Conservation (phyloP, 352 stramenopile species). For the Pythium coloratum region DNA sequence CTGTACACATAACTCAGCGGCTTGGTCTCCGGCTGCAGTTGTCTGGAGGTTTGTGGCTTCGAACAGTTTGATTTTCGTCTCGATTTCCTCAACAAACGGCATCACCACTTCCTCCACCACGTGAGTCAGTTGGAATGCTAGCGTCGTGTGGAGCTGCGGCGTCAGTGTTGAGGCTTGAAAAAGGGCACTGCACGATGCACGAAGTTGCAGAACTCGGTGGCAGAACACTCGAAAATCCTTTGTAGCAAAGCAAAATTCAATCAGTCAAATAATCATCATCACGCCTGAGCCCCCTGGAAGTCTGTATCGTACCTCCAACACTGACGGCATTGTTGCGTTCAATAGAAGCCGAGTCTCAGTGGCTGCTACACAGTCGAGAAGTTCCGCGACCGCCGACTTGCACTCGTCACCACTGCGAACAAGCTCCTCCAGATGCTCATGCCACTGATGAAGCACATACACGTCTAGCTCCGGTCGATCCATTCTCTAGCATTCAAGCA, state of each 20-base stretch:
- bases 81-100: background rate
- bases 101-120: background rate
- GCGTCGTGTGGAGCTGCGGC: background rate
- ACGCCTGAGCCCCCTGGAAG: background rate
- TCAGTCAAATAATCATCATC: background rate
- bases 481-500: background rate
- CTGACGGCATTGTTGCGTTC: background rate
- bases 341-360: background rate
- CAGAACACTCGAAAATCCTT: conserved; percentile 15
- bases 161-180: background rate
- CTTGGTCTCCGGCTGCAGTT: background rate
- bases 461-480: conserved; percentile 3
- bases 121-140: background rate
- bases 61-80: background rate
- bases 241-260: background rate
- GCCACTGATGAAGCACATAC: background rate
- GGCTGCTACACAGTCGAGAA: conserved; percentile 3
- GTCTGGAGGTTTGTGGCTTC: background rate
- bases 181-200: background rate
- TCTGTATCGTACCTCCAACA: background rate
- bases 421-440: conserved; percentile 11
- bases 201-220: background rate
- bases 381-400: background rate
- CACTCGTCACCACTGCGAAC: background rate
- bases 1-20: background rate